Conservation (phyloP, 768 basidiomycete species). For the Amanita polypyramis region DNA sequence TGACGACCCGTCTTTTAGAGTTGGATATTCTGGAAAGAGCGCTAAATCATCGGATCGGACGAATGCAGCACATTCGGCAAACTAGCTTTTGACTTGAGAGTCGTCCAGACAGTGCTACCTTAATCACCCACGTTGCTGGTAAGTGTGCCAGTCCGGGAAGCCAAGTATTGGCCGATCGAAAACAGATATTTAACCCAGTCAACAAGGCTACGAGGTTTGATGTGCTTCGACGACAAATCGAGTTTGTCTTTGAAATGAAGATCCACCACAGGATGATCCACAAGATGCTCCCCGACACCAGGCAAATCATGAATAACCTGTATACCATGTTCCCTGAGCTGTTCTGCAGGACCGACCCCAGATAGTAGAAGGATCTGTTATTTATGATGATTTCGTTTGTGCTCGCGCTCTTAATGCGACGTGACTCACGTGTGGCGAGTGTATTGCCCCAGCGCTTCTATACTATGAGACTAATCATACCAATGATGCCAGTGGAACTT, state of each 20-base stretch:
- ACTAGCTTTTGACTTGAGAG: conserved; percentile 14
- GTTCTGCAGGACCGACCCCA: conserved; percentile 60
- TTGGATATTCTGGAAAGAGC: conserved; percentile 27
- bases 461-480: neutral
- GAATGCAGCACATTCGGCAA: conserved; percentile 43
- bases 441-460: conserved; percentile 45
- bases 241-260: conserved; percentile 42
- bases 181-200: conserved; percentile 21
- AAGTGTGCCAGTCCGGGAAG: conserved; percentile 37
- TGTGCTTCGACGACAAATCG: conserved; percentile 29
- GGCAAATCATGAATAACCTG: conserved; percentile 52
- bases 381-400: neutral
- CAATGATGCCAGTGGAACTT: conserved; percentile 15
- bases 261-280: conserved; percentile 55
- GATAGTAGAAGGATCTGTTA: conserved; percentile 57
- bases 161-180: conserved; percentile 30
- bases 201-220: conserved; percentile 18
- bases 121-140: conserved; percentile 36
- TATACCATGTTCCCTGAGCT: conserved; percentile 44
- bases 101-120: neutral
- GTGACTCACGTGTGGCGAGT: conserved; percentile 40
- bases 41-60: conserved; percentile 35
- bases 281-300: conserved; percentile 63
- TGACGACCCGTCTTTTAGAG: conserved; percentile 28
- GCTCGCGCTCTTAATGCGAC: neutral